Conservation (phyloP, 495 filamentous ascomycete genomes). For the Neurospora sp. region DNA sequence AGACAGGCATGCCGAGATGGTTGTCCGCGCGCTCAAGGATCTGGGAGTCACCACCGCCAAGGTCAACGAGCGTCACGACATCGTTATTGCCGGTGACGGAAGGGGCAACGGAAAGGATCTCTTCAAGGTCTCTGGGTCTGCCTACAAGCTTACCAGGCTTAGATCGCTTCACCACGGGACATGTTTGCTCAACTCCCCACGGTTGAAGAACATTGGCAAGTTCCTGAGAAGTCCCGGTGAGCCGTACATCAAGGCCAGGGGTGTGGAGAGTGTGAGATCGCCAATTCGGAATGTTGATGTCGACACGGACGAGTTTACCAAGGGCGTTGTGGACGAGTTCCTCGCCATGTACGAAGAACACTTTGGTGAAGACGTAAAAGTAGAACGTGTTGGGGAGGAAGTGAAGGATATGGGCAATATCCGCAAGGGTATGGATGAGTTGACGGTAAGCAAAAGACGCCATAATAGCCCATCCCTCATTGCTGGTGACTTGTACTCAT, state of each 20-base stretch:
- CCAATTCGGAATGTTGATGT: constrained; percentile 66
- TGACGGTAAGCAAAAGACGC: constrained; percentile 26
- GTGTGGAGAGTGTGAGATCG: constrained; percentile 89
- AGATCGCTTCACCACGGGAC: constrained; percentile 88
- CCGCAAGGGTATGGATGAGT: constrained; percentile 45
- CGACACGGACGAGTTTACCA: constrained; percentile 37
- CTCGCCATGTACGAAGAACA: constrained; percentile 38
- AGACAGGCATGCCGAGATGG: constrained; percentile 83
- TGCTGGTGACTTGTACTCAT: neutral
- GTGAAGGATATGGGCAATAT: constrained; percentile 30
- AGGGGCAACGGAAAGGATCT: constrained; percentile 18
- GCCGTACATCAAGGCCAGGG: constrained; percentile 64
- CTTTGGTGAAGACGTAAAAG: constrained; percentile 25
- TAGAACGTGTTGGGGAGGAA: constrained; percentile 27
- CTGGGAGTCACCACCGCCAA: constrained; percentile 38
- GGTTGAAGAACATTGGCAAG: constrained; percentile 52
- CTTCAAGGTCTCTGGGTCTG: constrained; percentile 82
- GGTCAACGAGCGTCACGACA: constrained; percentile 90
- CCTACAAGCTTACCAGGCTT: constrained; percentile 76
- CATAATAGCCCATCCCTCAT: neutral
- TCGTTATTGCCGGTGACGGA: constrained; percentile 53
- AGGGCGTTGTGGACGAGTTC: constrained; percentile 43
- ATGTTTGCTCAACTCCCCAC: constrained; percentile 62
- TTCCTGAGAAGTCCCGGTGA: constrained; percentile 66
- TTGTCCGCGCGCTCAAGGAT: constrained; percentile 60